A percentile compares a stretch with the other conserved stretches of the same genome.
phyloP scores from a whole-genome alignment of 1,139 yeast species.

The Candida smagusa region DNA sequence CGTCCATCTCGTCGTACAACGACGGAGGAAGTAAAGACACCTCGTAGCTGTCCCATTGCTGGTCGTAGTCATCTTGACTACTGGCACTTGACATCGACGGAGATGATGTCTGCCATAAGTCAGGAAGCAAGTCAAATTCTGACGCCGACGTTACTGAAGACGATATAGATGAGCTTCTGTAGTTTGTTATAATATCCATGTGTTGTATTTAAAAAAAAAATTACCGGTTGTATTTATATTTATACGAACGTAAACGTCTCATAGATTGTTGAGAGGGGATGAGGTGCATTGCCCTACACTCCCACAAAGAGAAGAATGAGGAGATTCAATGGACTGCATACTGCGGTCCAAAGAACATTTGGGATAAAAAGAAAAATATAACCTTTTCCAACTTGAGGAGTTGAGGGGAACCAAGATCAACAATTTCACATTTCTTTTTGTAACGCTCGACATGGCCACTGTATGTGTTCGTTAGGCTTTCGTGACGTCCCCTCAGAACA shows the following conservation, averaged over 20 bases:
- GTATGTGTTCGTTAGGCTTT: neutral
- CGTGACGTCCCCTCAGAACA: too few relatives aligned
- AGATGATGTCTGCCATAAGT: constrained; percentile 29
- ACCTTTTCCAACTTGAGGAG: neutral
- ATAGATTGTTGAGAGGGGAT: neutral
- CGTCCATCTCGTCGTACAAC: constrained; percentile 11
- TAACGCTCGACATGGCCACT: neutral
- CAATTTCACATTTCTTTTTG: neutral
- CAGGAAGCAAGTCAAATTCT: constrained; percentile 31
- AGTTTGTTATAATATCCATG: neutral
- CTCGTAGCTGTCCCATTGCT: constrained; percentile 13
- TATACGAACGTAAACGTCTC: too few relatives aligned
- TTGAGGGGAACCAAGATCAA: constrained; percentile 2
- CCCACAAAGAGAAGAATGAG: neutral
- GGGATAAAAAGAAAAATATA: neutral
- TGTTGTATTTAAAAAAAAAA: too few relatives aligned
- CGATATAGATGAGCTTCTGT: constrained; percentile 13
- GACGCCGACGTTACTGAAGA: constrained; percentile 22
- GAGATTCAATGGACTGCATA: constrained; percentile 1
- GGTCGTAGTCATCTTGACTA: constrained; percentile 1
- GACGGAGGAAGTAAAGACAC: constrained; percentile 20
- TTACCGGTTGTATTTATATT: too few relatives aligned
- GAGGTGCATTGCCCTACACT: neutral
- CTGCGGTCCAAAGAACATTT: neutral
- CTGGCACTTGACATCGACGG: constrained; percentile 8